These are phyloP conservation scores for Boletus holoroseus DNA, from an alignment of 1,284 basidiomycete species.

Conservation along the genomic window DNA sequence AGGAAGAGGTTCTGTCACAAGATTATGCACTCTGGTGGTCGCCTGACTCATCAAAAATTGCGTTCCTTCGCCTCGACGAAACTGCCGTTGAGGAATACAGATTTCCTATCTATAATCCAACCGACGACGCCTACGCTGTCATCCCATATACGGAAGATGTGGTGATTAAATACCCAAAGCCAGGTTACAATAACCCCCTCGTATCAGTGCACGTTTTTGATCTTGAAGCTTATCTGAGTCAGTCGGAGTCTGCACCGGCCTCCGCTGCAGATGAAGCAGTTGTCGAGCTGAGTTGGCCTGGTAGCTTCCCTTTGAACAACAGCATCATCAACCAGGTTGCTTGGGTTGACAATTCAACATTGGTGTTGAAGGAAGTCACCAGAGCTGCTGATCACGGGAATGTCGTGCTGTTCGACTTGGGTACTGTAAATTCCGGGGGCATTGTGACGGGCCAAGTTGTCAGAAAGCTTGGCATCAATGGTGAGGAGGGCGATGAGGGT, in stretches of 20 bases:
- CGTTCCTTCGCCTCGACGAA: slow-evolving; percentile 87
- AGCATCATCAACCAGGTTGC: slow-evolving; percentile 78
- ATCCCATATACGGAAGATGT: slow-evolving; percentile 76
- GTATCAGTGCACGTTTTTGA: slow-evolving; percentile 84
- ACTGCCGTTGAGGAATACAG: slow-evolving; percentile 79
- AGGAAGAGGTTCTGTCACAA: slow-evolving; percentile 81
- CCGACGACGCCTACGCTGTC: slow-evolving; percentile 58
- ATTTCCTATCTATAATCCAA: slow-evolving; percentile 89
- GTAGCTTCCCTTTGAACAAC: slow-evolving; percentile 53
- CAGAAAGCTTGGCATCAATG: slow-evolving; percentile 68
- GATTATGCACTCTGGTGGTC: slow-evolving; percentile 90
- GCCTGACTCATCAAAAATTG: slow-evolving; percentile 74
- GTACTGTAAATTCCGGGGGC: slow-evolving; percentile 23
- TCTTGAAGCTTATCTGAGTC: slow-evolving; percentile 46
- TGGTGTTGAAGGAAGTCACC: slow-evolving; percentile 85
- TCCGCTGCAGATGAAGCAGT: slow-evolving; percentile 44
- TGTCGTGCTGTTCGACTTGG: slow-evolving; percentile 71
- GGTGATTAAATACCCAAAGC: slow-evolving; percentile 87
- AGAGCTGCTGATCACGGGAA: slow-evolving; percentile 74
- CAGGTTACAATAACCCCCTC: slow-evolving; percentile 86
- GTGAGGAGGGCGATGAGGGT: slow-evolving; percentile 84
- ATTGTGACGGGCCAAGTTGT: slow-evolving; percentile 53
- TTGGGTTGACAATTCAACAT: slow-evolving; percentile 75
- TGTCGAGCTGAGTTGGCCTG: slow-evolving; percentile 61
- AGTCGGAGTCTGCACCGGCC: slow-evolving; percentile 30